Evolutionary conservation across 805 yeast genomes (phyloP).

Genomic region (Candida incommunis): DNA sequence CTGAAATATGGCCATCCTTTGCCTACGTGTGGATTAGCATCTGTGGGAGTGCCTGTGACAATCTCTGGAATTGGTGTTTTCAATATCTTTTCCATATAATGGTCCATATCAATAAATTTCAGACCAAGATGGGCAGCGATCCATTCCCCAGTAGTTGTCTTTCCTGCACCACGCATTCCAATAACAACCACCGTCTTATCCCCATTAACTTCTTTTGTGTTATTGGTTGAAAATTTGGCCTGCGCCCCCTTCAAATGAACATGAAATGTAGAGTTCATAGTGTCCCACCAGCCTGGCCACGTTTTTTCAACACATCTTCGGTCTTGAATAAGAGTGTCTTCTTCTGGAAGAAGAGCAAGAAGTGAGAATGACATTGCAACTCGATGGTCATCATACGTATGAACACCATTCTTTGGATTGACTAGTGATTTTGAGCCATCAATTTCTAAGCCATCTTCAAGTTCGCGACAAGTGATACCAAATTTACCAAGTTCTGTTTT

Average conservation of each 20-base stretch:
- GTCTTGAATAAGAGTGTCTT: constrained; percentile 63
- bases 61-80: constrained; percentile 25
- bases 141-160: constrained; percentile 74
- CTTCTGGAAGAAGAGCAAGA: constrained; percentile 55
- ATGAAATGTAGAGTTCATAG: constrained; percentile 53
- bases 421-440: constrained; percentile 40
- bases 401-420: constrained; percentile 21
- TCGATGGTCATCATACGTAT: constrained; percentile 88
- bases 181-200: constrained; percentile 57
- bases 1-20: constrained; percentile 90
- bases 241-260: constrained; percentile 63
- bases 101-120: constrained; percentile 61
- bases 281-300: constrained; percentile 99
- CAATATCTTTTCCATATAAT: constrained; percentile 42
- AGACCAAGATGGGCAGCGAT: constrained; percentile 51
- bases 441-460: constrained; percentile 85
- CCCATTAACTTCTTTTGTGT: constrained; percentile 15
- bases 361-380: constrained; percentile 96
- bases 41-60: constrained; percentile 30
- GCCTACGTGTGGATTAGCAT: not conserved
- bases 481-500: constrained; percentile 74
- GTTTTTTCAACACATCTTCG: constrained; percentile 92
- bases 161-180: constrained; percentile 98
- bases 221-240: constrained; percentile 17
- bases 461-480: constrained; percentile 74